Conservation (phyloP, 1,284 basidiomycete genomes). For the Apiotrichum montevideense region DNA sequence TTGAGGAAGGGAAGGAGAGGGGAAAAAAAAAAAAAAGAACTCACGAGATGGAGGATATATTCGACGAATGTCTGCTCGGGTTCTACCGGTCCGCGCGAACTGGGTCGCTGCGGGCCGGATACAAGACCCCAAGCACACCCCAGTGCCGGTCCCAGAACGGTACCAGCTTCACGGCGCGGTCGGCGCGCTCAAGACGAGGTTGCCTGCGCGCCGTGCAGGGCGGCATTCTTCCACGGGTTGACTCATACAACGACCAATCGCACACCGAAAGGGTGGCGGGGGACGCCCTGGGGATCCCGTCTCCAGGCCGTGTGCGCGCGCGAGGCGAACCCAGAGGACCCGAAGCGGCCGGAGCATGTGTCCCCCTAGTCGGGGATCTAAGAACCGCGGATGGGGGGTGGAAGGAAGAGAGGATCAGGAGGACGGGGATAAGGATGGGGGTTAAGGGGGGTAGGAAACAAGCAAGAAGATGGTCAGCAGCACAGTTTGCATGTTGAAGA, state of each 20-base stretch:
- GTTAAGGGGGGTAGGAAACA: slow-evolving; percentile 8
- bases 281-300: slow-evolving; percentile 21
- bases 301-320: not conserved
- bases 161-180: not conserved
- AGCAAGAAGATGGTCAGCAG: slow-evolving; percentile 5
- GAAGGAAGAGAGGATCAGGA: slow-evolving; percentile 2
- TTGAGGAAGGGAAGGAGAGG: slow-evolving; percentile 1
- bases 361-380: slow-evolving; percentile 47
- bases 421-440: slow-evolving; percentile 4
- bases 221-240: slow-evolving; percentile 45
- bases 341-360: slow-evolving; percentile 18
- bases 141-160: slow-evolving; percentile 8
- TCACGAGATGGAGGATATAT: slow-evolving; percentile 6
- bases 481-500: not conserved
- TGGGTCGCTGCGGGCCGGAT: not conserved
- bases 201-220: not conserved
- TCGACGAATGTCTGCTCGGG: slow-evolving; percentile 17
- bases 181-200: slow-evolving; percentile 15
- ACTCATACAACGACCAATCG: slow-evolving; percentile 47
- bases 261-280: slow-evolving; percentile 45
- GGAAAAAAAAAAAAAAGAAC: not conserved
- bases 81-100: not conserved
- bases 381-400: slow-evolving; percentile 43
- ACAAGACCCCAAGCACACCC: slow-evolving; percentile 7
- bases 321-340: not conserved